Evolutionary conservation across 2,329 filamentous ascomycete species (phyloP).

Genomic region (Didymella glomerata): DNA sequence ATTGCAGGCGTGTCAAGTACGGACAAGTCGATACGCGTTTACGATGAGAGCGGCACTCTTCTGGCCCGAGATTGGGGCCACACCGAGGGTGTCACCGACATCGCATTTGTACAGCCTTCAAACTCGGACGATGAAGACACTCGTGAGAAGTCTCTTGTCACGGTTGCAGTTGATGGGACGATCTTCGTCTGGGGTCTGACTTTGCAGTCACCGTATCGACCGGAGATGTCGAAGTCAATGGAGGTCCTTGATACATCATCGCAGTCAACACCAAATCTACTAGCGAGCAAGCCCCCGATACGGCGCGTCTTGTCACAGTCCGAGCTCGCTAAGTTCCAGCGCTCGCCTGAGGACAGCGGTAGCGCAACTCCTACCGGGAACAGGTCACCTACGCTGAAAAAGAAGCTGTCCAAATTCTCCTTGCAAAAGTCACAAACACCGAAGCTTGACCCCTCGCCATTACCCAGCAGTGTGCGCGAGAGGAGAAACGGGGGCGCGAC

Average conservation of each 20-base stretch:
- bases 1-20: constrained; percentile 90
- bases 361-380: constrained; percentile 52
- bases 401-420: constrained; percentile 63
- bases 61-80: constrained; percentile 93
- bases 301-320: constrained; percentile 86
- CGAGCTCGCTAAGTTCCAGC: constrained; percentile 81
- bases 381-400: constrained; percentile 61
- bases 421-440: constrained; percentile 53
- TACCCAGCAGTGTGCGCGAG: constrained; percentile 36
- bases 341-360: constrained; percentile 56
- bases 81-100: constrained; percentile 89
- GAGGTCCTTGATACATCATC: constrained; percentile 47
- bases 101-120: constrained; percentile 63
- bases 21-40: constrained; percentile 93
- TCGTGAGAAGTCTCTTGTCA: constrained; percentile 58
- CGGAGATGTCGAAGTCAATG: constrained; percentile 48
- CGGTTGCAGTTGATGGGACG: constrained; percentile 60
- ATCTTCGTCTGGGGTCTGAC: constrained; percentile 59
- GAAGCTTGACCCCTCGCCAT: constrained; percentile 55
- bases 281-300: constrained; percentile 71
- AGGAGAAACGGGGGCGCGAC: constrained; percentile 30
- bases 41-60: constrained; percentile 81
- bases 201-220: constrained; percentile 39
- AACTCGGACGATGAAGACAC: constrained; percentile 59
- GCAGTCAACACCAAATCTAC: constrained; percentile 44